phyloP scores from a whole-genome alignment of 306 rosid species.

The Rosa persica region DNA sequence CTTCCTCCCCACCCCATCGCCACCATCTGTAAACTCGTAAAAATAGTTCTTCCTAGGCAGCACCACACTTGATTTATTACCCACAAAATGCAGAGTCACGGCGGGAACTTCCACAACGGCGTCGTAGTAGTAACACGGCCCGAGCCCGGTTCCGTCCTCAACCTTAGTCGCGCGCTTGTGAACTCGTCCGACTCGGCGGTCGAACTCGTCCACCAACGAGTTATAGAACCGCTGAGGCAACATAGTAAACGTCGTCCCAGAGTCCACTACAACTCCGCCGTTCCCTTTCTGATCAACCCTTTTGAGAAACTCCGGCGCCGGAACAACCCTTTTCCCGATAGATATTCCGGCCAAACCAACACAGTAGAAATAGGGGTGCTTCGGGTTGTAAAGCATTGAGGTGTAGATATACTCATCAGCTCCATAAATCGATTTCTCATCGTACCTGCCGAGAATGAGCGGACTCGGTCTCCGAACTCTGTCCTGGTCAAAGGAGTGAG shows the following conservation, averaged over 20 bases:
- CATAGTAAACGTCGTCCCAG: constrained; percentile 95
- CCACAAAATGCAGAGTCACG: constrained; percentile 67
- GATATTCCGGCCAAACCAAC: constrained; percentile 73
- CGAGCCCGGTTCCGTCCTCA: constrained; percentile 68
- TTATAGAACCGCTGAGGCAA: constrained; percentile 60
- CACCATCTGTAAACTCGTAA: constrained; percentile 68
- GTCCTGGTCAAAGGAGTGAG: constrained; percentile 73
- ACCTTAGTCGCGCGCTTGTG: constrained; percentile 60
- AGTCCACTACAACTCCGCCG: constrained; percentile 89
- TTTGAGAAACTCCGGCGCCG: constrained; percentile 56
- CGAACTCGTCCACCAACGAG: constrained; percentile 69
- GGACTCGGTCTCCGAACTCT: constrained; percentile 75
- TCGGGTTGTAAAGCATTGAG: constrained; percentile 69
- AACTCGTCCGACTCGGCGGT: constrained; percentile 54
- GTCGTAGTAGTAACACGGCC: constrained; percentile 65
- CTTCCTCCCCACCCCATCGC: constrained; percentile 39
- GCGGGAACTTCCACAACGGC: constrained; percentile 44
- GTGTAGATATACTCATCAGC: constrained; percentile 57
- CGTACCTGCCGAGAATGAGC: constrained; percentile 66
- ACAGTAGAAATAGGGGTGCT: constrained; percentile 79
- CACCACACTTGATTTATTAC: constrained; percentile 60
- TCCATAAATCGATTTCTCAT: constrained; percentile 25
- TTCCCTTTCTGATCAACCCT: constrained; percentile 53
- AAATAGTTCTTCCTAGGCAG: constrained; percentile 74
- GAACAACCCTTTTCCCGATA: constrained; percentile 46